Conservation (phyloP, 495 filamentous ascomycete genomes). For the Hypoxylon crocopeplum region DNA sequence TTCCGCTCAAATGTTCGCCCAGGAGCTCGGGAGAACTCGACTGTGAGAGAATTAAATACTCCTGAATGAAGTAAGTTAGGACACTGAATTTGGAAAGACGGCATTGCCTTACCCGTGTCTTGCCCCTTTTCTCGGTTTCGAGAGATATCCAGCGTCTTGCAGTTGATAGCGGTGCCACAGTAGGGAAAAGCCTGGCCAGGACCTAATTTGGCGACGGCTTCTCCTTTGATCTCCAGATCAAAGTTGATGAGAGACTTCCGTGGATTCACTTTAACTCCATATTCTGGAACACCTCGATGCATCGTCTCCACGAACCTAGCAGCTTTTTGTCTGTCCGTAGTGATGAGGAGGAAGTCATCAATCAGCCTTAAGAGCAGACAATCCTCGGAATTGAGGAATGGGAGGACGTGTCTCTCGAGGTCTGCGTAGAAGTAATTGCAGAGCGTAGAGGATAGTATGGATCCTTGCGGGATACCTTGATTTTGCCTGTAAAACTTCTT, state of each 20-base stretch:
- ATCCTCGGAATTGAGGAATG: constrained; percentile 65
- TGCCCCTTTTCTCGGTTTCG: constrained; percentile 39
- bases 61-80: constrained; percentile 32
- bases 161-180: constrained; percentile 82
- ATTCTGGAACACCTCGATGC: constrained; percentile 76
- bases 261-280: constrained; percentile 79
- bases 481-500: constrained; percentile 90
- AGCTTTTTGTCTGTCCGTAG: constrained; percentile 68
- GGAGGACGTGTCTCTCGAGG: constrained; percentile 72
- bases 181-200: constrained; percentile 74
- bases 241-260: constrained; percentile 90
- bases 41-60: constrained; percentile 72
- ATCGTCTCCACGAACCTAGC: constrained; percentile 76
- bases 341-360: constrained; percentile 93
- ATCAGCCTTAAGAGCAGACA: constrained; percentile 80
- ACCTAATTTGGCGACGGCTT: constrained; percentile 57
- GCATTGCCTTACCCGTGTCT: constrained; percentile 34
- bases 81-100: not conserved
- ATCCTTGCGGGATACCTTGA: constrained; percentile 91
- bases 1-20: constrained; percentile 81
- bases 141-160: constrained; percentile 72
- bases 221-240: constrained; percentile 63
- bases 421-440: constrained; percentile 96
- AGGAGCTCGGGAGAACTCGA: constrained; percentile 72
- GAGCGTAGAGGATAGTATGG: constrained; percentile 80